Percentiles rank a stretch among this genome's conserved stretches.
Conservation (phyloP, 768 basidiomycete species). For the Dictyophora rubrovolvata region DNA sequence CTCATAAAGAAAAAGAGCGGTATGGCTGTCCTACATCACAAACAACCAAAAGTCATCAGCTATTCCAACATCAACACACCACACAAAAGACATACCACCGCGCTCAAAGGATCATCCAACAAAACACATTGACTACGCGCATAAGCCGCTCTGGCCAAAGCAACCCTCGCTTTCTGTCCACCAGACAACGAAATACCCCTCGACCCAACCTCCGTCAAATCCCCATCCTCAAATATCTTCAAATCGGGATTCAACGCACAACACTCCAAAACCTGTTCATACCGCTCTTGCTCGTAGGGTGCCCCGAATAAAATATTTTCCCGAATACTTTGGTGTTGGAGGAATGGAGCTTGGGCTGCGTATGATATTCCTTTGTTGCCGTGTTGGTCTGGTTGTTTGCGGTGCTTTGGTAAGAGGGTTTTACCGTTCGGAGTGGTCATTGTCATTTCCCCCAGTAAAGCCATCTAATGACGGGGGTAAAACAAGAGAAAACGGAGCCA, state of each 20-base stretch:
- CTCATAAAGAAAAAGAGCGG: conserved; percentile 20
- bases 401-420: conserved; percentile 58
- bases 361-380: conserved; percentile 46
- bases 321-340: conserved; percentile 38
- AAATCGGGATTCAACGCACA: conserved; percentile 40
- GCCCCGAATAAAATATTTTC: conserved; percentile 54
- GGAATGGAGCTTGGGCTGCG: conserved; percentile 41
- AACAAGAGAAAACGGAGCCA: not conserved
- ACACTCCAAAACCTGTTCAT: conserved; percentile 30
- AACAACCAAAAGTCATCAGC: not conserved
- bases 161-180: conserved; percentile 21
- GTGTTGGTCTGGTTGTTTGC: conserved; percentile 45
- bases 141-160: conserved; percentile 22
- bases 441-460: conserved; percentile 65
- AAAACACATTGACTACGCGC: conserved; percentile 16
- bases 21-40: conserved; percentile 19
- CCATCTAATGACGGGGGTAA: conserved; percentile 35
- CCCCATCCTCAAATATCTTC: conserved; percentile 34
- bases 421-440: conserved; percentile 33
- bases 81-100: conserved; percentile 14
- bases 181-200: conserved; percentile 18
- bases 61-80: not conserved
- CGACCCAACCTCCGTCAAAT: conserved; percentile 14
- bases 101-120: conserved; percentile 22
- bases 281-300: conserved; percentile 37